Percentiles rank a stretch among this genome's conserved stretches.
These are phyloP conservation scores for Claviceps paspali DNA, from an alignment of 2,329 filamentous ascomycete genomes.

Conservation along the genomic window DNA sequence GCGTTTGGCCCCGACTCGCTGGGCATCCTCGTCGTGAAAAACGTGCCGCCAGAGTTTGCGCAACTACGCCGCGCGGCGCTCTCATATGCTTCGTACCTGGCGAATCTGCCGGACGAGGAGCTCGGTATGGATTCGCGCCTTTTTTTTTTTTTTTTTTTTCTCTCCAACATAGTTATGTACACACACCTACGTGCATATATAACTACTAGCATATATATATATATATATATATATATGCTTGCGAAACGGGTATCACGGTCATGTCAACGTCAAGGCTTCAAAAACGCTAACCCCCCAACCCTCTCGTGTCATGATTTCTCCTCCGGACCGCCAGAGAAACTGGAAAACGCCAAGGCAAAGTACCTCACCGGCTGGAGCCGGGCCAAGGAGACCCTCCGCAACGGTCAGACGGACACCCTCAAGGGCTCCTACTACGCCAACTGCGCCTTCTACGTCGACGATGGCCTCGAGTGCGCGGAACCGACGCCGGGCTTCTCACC, in stretches of 20 bases:
- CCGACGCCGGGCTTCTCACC: slow-evolving; percentile 43
- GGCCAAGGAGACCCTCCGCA: slow-evolving; percentile 67
- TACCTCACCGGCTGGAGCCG: slow-evolving; percentile 64
- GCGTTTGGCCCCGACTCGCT: slow-evolving; percentile 86
- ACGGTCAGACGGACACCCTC: slow-evolving; percentile 61
- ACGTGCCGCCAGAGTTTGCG: slow-evolving; percentile 58
- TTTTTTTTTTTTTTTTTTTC: too few relatives aligned
- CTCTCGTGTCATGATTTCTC: too few relatives aligned
- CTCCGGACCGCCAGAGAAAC: slow-evolving; percentile 27
- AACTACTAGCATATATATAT: too few relatives aligned
- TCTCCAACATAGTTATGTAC: too few relatives aligned
- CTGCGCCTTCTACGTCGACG: slow-evolving; percentile 60
- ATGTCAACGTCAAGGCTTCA: too few relatives aligned
- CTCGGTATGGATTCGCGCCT: slow-evolving; percentile 42
- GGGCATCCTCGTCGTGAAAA: slow-evolving; percentile 86
- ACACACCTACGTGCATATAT: too few relatives aligned
- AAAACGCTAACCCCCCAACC: too few relatives aligned
- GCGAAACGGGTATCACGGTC: too few relatives aligned
- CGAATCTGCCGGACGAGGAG: slow-evolving; percentile 56
- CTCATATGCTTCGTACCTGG: slow-evolving; percentile 79
- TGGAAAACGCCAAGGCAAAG: slow-evolving; percentile 45
- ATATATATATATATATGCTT: too few relatives aligned
- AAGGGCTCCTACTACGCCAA: slow-evolving; percentile 80
- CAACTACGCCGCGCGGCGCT: slow-evolving; percentile 59
- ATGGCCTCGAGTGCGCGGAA: slow-evolving; percentile 42